phyloP scores from a whole-genome alignment of 306 rosid species.

The Lathyrus aphaca region DNA sequence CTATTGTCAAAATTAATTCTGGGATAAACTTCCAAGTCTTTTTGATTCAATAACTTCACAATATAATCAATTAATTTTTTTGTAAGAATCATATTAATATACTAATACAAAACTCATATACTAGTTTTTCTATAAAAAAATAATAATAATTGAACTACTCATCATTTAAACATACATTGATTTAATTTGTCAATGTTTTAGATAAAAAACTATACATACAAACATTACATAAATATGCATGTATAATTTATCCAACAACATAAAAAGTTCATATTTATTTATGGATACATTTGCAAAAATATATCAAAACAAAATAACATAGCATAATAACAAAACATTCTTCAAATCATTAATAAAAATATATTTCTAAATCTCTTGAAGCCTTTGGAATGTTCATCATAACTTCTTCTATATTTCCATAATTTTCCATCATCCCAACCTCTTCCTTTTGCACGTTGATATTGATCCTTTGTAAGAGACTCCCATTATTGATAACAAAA shows the following conservation, averaged over 20 bases:
- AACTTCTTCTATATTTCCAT: not conserved
- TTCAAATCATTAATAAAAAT: not conserved
- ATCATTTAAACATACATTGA: too few relatives aligned
- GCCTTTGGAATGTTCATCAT: not conserved
- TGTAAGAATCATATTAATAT: too few relatives aligned
- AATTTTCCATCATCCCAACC: not conserved
- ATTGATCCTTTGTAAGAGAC: not conserved
- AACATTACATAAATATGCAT: not conserved
- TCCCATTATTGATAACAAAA: not conserved
- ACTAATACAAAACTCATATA: too few relatives aligned
- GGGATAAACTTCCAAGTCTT: too few relatives aligned
- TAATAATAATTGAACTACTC: too few relatives aligned
- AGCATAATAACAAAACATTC: not conserved
- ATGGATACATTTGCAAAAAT: not conserved
- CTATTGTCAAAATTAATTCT: too few relatives aligned
- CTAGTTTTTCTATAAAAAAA: too few relatives aligned
- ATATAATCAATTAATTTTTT: too few relatives aligned
- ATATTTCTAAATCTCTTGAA: constrained; percentile 22
- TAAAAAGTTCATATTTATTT: not conserved
- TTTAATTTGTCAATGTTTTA: too few relatives aligned
- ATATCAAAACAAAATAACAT: not conserved
- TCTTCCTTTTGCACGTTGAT: not conserved
- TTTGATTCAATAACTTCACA: too few relatives aligned
- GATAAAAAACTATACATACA: not conserved
- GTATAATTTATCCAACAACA: not conserved